Evolutionary conservation across 2,329 filamentous ascomycete species (phyloP).

Genomic region (Diplocarpon rosae): DNA sequence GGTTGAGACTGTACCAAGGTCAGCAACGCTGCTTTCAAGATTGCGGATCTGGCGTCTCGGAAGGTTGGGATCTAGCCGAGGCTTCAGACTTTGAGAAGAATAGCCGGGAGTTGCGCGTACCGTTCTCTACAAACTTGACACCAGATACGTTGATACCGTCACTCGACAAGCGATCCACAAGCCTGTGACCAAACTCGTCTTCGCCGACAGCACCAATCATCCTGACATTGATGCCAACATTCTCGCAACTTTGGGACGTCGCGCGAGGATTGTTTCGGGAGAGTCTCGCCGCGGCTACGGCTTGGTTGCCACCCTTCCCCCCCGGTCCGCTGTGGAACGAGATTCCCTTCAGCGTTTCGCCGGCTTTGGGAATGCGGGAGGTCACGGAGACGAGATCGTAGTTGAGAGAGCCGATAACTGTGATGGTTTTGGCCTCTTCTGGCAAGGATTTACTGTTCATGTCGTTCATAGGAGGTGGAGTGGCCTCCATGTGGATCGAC

Average conservation of each 20-base stretch:
- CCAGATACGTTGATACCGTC: constrained; percentile 52
- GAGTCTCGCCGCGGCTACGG: constrained; percentile 47
- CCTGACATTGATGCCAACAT: constrained; percentile 33
- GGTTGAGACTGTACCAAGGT: constrained; percentile 29
- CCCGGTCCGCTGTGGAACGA: constrained; percentile 73
- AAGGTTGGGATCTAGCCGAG: too few species aligned
- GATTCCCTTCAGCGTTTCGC: constrained; percentile 76
- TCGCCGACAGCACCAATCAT: constrained; percentile 68
- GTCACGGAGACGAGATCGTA: constrained; percentile 87
- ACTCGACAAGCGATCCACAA: constrained; percentile 45
- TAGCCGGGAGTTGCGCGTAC: too few species aligned
- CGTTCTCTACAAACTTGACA: constrained; percentile 31
- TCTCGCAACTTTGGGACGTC: constrained; percentile 1
- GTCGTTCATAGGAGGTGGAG: not conserved
- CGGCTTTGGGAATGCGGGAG: constrained; percentile 67
- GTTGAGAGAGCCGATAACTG: constrained; percentile 86
- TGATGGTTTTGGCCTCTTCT: constrained; percentile 40
- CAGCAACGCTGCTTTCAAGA: too few species aligned
- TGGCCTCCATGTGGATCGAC: not conserved
- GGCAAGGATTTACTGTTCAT: not conserved
- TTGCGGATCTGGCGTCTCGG: too few species aligned
- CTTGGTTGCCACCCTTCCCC: constrained; percentile 90
- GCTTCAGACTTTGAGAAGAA: too few species aligned
- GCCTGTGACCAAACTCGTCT: constrained; percentile 51
- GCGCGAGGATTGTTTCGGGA: constrained; percentile 42